These are phyloP conservation scores for Babjeviella inositovora DNA, from an alignment of 805 yeast species.

Conservation along the genomic window DNA sequence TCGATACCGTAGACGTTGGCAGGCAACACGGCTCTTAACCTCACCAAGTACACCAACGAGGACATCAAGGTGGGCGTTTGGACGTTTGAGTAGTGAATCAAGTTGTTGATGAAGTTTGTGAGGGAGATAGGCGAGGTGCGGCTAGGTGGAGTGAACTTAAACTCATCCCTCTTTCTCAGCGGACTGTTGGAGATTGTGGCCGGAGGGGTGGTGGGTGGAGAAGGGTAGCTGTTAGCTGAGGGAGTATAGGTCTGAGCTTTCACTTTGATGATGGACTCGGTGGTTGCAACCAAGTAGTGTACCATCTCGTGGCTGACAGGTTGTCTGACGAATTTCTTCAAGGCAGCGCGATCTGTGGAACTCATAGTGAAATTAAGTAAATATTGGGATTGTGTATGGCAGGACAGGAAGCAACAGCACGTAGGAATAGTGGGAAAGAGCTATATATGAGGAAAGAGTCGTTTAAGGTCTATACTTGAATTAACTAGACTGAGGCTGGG, in stretches of 20 bases:
- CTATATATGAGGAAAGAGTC: no score
- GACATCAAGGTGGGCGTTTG: constrained; percentile 95
- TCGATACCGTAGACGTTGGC: constrained; percentile 83
- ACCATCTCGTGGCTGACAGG: constrained; percentile 46
- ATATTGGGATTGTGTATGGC: no score
- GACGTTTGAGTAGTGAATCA: constrained; percentile 74
- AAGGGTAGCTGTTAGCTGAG: constrained; percentile 12
- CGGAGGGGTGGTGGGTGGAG: constrained; percentile 19
- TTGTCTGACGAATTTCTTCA: constrained; percentile 33
- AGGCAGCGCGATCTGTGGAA: constrained; percentile 29
- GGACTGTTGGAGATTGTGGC: no score
- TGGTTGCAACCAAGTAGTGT: constrained; percentile 37
- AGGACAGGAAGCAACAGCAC: no score
- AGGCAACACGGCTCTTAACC: constrained; percentile 66
- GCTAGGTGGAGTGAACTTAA: constrained; percentile 3
- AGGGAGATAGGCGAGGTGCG: constrained; percentile 23
- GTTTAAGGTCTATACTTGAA: no score
- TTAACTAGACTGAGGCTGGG: no score
- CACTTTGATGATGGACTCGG: constrained; percentile 37
- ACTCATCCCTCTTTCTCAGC: constrained; percentile 1
- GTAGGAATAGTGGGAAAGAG: no score
- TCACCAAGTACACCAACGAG: constrained; percentile 66
- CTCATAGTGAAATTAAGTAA: no score
- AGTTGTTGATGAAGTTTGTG: constrained; percentile 47
- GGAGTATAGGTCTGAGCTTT: constrained; percentile 14